Base-by-base conservation (phyloP, 2,329 filamentous ascomycete species). In the Neonectria ditissima region DNA sequence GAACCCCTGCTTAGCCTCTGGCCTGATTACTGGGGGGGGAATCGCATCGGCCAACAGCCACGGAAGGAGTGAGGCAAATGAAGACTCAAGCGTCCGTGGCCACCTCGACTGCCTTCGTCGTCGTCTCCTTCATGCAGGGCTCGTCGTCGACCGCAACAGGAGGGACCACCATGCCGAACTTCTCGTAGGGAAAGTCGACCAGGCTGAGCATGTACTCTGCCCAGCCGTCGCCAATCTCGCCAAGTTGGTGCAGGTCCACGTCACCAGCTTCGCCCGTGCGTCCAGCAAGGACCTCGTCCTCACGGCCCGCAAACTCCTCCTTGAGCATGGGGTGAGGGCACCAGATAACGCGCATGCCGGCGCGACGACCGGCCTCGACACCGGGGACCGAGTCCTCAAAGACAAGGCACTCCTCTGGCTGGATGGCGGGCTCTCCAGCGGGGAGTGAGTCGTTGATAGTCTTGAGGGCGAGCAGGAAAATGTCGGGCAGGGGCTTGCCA, bases 321-420 rank as follows among this genome's bases (percentile, higher is more conserved):
- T 91, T 84, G 55, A 99, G 81, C 74, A 88, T 92, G 1, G 89
- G 87, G 79, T 98, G 94, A 24, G 96, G 96, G 71, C 89, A 91
- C 96, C 96, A 99, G 1, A 97, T 84, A 13, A 97, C 94, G 69
- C 95, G 89, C 95, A 98, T 98, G 0, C 95, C 95, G 0, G 96
- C 96, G 69, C 96, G 88, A 56, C 96, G 84, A 5, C 94, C 96
- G 2, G 93, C 89, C 80, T 99, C 96, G 3, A 97, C 93, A 4
- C 96, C 96, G 0, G 94, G 93, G 1, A 98, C 94, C 48, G 91
- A 93, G 78, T 99, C 96, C 80, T 99, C 96, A 73, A 99, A 98
- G 0, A 98, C 96, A 16, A 99, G 84, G 76, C 96, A 98, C 79
- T 98, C 95, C 69, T 92, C 91, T 0, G 94, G 93, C 57, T 76